A percentile compares a stretch with the other conserved stretches of the same genome.
These are phyloP conservation scores for Claviceps pusilla DNA, from an alignment of 2,329 filamentous ascomycete species.

Conservation along the genomic window DNA sequence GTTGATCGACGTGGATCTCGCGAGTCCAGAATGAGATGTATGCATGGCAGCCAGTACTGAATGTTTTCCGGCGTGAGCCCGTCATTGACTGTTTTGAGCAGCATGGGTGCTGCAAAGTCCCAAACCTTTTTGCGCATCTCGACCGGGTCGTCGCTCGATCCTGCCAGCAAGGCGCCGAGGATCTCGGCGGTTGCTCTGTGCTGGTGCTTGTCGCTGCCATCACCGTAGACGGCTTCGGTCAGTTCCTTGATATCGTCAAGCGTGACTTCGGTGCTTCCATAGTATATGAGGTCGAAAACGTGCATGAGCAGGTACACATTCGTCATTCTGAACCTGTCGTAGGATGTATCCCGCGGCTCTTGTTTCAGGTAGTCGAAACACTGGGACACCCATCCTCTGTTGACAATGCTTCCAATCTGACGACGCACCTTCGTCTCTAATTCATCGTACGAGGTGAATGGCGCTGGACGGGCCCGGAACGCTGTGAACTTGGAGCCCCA, in stretches of 20 bases:
- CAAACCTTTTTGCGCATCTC: constrained; percentile 65
- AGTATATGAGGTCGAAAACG: constrained; percentile 77
- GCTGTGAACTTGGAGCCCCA: constrained; percentile 83
- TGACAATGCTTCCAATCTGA: constrained; percentile 68
- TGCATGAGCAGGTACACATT: constrained; percentile 79
- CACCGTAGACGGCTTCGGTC: constrained; percentile 62
- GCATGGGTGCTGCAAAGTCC: constrained; percentile 79
- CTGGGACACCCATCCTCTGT: constrained; percentile 69
- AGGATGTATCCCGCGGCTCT: constrained; percentile 67
- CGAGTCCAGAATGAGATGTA: constrained; percentile 75
- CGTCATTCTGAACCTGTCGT: constrained; percentile 80
- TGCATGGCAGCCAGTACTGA: constrained; percentile 85
- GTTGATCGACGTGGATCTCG: constrained; percentile 80
- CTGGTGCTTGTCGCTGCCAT: constrained; percentile 94
- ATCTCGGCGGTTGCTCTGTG: constrained; percentile 93
- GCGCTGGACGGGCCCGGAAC: constrained; percentile 55
- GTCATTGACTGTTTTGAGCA: constrained; percentile 76
- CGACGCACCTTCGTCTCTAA: constrained; percentile 58
- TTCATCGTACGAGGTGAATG: constrained; percentile 61
- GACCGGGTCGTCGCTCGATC: constrained; percentile 61
- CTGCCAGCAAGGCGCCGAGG: constrained; percentile 67
- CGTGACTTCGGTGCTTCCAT: constrained; percentile 59
- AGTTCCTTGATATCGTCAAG: constrained; percentile 82
- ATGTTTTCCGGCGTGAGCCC: constrained; percentile 88
- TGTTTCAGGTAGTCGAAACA: constrained; percentile 93